Evolutionary conservation across 202 grass and related monocot species (phyloP).

Genomic region (Panicum hallii): DNA sequence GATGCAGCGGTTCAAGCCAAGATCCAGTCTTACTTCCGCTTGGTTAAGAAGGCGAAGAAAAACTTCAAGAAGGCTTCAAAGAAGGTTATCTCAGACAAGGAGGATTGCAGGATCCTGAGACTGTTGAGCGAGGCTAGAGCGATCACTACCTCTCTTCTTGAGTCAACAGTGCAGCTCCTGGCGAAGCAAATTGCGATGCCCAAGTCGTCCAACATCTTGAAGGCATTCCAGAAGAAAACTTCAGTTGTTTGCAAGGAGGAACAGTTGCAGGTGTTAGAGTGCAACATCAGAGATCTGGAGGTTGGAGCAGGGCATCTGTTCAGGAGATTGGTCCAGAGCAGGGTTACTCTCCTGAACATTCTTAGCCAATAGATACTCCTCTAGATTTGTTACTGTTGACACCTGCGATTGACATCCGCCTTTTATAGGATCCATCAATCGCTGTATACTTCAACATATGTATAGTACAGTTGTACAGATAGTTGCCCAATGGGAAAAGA

Average conservation of each 20-base stretch:
- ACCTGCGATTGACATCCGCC: conserved; percentile 43
- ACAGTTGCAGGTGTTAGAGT: conserved; percentile 43
- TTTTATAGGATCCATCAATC: conserved; percentile 47
- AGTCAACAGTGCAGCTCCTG: conserved; percentile 48
- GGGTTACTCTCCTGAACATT: conserved; percentile 72
- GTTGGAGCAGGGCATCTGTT: conserved; percentile 59
- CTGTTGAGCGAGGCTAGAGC: conserved; percentile 59
- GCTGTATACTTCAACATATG: conserved; percentile 5
- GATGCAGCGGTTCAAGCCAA: conserved; percentile 38
- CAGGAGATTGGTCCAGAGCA: conserved; percentile 71
- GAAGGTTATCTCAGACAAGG: conserved; percentile 41
- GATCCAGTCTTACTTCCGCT: conserved; percentile 42
- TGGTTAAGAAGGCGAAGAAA: conserved; percentile 65
- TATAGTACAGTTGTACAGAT: conserved; percentile 44
- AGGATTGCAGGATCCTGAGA: conserved; percentile 27
- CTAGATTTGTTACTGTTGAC: conserved; percentile 12
- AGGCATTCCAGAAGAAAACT: conserved; percentile 46
- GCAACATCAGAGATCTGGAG: conserved; percentile 55
- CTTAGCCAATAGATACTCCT: conserved; percentile 60
- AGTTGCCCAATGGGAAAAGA: conserved; percentile 27
- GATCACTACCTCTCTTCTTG: conserved; percentile 60
- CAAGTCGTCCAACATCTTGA: conserved; percentile 59
- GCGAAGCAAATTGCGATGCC: conserved; percentile 33
- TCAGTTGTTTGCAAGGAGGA: conserved; percentile 45
- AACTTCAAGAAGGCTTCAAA: conserved; percentile 60